A percentile compares a stretch with the other conserved stretches of the same genome.
Conservation (phyloP, 2,329 filamentous ascomycete genomes). For the Penicillium paneum region DNA sequence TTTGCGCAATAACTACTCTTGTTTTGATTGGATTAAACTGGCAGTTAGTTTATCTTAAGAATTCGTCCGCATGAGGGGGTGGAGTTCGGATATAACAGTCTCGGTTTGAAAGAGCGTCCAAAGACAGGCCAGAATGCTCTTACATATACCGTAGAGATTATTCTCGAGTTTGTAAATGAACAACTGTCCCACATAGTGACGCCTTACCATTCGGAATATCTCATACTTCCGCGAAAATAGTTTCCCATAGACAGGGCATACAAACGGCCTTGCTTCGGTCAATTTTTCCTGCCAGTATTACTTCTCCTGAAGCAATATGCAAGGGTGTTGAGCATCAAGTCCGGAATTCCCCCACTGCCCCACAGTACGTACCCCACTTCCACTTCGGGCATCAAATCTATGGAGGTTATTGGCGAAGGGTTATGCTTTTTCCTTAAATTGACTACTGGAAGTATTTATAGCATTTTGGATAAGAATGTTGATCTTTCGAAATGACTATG, state of each 20-base stretch:
- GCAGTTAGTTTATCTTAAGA: background rate
- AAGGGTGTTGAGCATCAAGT: background rate
- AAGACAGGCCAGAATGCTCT: too few relatives aligned
- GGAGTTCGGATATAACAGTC: background rate
- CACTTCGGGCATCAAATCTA: background rate
- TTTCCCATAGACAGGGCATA: slow-evolving; percentile 18
- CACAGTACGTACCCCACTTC: slow-evolving; percentile 5
- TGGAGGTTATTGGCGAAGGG: background rate
- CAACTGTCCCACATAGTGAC: background rate
- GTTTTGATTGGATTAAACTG: background rate
- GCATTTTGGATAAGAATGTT: too few relatives aligned
- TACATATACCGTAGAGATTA: too few relatives aligned
- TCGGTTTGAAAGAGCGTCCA: too few relatives aligned
- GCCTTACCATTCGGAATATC: too few relatives aligned
- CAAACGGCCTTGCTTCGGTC: slow-evolving; percentile 76
- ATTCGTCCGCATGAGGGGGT: background rate
- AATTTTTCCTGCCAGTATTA: background rate
- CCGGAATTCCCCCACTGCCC: slow-evolving; percentile 6
- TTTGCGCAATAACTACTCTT: background rate
- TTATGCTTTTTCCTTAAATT: background rate
- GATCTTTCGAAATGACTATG: background rate
- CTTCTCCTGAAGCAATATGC: background rate
- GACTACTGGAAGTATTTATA: background rate
- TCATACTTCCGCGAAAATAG: slow-evolving; percentile 18
- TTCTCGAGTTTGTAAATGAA: background rate